Evolutionary conservation across 75 land plant genomes (phyloP), one percentile per base, ranked within the genome.

Genomic region (Pinus albicaulis): DNA sequence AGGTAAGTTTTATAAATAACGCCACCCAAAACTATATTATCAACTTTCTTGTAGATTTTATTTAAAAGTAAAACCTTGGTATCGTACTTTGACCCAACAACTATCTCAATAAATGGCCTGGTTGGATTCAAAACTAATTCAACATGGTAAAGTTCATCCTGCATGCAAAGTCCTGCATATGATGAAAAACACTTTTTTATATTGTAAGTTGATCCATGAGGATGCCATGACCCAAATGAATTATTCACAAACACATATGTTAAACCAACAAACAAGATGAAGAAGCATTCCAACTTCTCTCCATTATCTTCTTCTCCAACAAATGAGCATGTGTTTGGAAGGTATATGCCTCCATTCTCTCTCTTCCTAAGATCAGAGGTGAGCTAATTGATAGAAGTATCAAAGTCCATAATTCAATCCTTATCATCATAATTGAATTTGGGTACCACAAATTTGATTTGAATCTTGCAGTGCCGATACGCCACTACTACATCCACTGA

Each of bases 301-400:
- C 82, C 87, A 59, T 86, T 86, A 70, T 83, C 87, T 79, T 86
- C 87, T 28, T 86, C 87, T 19, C 87, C 87, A n/a, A 79, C 87
- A 76, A 86, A 86, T 86, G 86, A 86, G 17, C 87, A 78, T 59
- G 87, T 86, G 57, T 86, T 86, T 0, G 87, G 87, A 24, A 86
- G 77, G 60, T 86, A 86, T 53, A 86, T 86, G 36, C 87, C 87
- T 17, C 87, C 87, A 72, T 83, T 86, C 76, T 83, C 83, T 53
- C 87, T 56, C 55, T 44, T 62, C 31, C 76, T 79, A n/a, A 86
- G 80, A 61, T 86, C 87, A 15, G 80, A 78, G 66, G 83, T 86
- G 59, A 86, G 76, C 87, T 86, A 86, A 59, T 86, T 86, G 72
- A 86, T 79, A 63, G 87, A 86, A 26, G 87, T 86, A 57, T 86